phyloP scores from a whole-genome alignment of 495 filamentous ascomycete species.

The Neurospora sp. region DNA sequence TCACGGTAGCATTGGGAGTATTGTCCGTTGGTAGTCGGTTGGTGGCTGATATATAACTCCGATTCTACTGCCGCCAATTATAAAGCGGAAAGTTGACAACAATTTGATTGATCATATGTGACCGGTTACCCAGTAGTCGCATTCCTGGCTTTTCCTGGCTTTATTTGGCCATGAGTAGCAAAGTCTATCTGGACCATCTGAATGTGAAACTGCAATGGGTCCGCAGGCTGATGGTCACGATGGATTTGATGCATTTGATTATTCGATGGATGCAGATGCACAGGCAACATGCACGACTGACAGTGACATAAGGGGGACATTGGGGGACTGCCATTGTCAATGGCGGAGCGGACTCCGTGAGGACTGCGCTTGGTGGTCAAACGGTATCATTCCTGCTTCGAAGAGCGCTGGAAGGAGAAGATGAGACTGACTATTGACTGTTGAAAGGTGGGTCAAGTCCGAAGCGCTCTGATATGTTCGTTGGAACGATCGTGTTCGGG shows the following conservation, averaged over 20 bases:
- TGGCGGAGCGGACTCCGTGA: background rate
- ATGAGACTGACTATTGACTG: background rate
- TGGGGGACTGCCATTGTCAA: background rate
- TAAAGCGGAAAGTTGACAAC: background rate
- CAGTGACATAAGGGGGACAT: background rate
- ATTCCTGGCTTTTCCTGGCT: background rate
- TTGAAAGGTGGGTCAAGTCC: background rate
- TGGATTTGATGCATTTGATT: background rate
- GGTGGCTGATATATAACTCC: background rate
- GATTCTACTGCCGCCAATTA: background rate
- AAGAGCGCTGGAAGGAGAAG: background rate
- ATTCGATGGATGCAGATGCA: background rate
- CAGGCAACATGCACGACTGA: background rate
- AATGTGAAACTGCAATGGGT: background rate
- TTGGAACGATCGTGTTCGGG: background rate
- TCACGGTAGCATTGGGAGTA: background rate
- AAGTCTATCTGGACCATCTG: background rate
- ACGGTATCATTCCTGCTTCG: background rate
- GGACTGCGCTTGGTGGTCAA: background rate
- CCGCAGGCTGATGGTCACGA: background rate
- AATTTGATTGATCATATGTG: background rate
- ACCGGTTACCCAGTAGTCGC: background rate
- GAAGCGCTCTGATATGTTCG: background rate
- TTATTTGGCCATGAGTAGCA: background rate
- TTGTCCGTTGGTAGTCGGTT: background rate